phyloP scores from a whole-genome alignment of 306 rosid species.

The Glycine tomentella region DNA sequence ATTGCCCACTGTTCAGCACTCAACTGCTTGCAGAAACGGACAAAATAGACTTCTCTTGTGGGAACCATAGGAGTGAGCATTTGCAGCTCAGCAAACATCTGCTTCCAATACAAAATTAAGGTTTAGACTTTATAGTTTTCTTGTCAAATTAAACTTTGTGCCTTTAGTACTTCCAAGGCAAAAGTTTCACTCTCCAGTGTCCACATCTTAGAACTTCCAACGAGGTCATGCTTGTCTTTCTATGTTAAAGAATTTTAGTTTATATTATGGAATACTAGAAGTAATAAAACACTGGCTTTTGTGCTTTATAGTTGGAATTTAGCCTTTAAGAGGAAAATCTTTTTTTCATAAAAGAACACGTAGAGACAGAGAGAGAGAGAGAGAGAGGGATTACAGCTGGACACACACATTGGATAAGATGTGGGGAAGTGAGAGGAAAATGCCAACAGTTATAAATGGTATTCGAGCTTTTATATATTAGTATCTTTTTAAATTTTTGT shows the following conservation, averaged over 20 bases:
- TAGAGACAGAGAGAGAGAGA: constrained; percentile 23
- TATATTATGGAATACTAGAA: not conserved
- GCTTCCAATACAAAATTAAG: constrained; percentile 38
- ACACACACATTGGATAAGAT: not conserved
- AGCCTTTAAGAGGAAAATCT: constrained; percentile 12
- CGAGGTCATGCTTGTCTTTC: constrained; percentile 5
- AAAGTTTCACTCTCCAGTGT: not conserved
- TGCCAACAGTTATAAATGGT: constrained; percentile 35
- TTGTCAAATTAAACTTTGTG: not conserved
- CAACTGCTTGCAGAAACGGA: constrained; percentile 81
- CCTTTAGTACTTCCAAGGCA: not conserved
- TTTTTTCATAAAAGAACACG: not conserved
- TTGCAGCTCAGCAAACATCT: constrained; percentile 98
- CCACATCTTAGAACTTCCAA: constrained; percentile 21
- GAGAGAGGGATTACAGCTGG: constrained; percentile 47
- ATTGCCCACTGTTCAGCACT: constrained; percentile 88
- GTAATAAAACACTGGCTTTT: not conserved
- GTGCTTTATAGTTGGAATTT: not conserved
- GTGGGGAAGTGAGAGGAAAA: constrained; percentile 37
- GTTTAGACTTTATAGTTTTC: not conserved
- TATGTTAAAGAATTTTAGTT: not conserved
- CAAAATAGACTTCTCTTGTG: constrained; percentile 93
- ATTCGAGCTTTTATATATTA: constrained; percentile 32
- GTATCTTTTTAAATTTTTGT: constrained; percentile 28
- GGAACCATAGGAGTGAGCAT: constrained; percentile 95